Evolutionary conservation across 768 basidiomycete genomes (phyloP), one percentile per base, ranked within the genome.

Genomic region (Termitomyces sp.): DNA sequence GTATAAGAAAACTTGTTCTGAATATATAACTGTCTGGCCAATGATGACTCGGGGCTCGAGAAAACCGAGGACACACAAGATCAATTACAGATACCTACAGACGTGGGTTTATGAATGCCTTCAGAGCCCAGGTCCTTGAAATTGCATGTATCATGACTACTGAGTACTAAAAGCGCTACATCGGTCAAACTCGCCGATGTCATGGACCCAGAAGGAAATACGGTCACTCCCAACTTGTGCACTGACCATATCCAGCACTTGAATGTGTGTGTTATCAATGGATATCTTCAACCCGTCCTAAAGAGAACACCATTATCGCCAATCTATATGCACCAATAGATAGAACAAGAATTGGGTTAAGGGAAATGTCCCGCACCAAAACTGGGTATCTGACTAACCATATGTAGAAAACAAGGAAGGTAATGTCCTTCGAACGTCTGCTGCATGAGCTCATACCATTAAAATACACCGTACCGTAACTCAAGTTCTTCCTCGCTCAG

Each of bases 391-490:
- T 26, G n/a, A 18, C 54, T 47, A 20, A 41, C 48, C 46, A n/a
- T 55, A 55, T 13, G 8, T 35, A 26, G 35, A 14, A 26, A 22
- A 26, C 10, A 9, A 33, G 32, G 36, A 55, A 30, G 26, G 33
- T 36, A 40, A 55, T 55, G 18, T 40, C 33, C 46, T 47, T 26
- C 30, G 18, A 54, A 36, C 26, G 48, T 60, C 56, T 49, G 43
- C 47, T n/a, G 47, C 55, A 54, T 60, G 48, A 50, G 51, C 55
- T 47, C 36, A 61, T 48, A 45, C 38, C 52, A 58, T 56, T 56
- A 44, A 58, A 55, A 53, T 61, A 61, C 60, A 55, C 43, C 52
- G 9, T 53, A 33, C 33, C 53, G 20, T n/a, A 11, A 50, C 48
- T 20, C 32, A 26, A 20, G 16, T 36, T 43, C 44, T 36, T 16